Evolutionary conservation across 2,329 filamentous ascomycete genomes (phyloP).

Genomic region (Cladorrhinum sp.): DNA sequence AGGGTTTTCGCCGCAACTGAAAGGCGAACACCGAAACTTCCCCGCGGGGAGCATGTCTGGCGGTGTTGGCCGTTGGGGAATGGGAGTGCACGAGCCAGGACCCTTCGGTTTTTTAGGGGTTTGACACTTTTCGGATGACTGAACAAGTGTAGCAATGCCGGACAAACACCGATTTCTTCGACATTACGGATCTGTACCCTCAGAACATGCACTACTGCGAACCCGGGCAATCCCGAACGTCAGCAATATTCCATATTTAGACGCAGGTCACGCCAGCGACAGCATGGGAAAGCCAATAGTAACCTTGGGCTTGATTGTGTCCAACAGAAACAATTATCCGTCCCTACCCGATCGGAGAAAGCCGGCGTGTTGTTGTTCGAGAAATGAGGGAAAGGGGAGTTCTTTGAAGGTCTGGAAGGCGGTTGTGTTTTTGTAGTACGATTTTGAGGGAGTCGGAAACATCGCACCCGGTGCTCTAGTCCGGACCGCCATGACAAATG

Average conservation of each 20-base stretch:
- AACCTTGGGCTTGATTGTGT: not conserved
- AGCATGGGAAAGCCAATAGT: not conserved
- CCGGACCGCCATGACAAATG: constrained; percentile 10
- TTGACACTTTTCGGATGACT: not conserved
- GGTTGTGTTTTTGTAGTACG: not conserved
- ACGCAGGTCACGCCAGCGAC: not conserved
- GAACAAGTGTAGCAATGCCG: constrained; percentile 3
- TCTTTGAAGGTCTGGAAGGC: not conserved
- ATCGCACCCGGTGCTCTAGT: constrained; percentile 1
- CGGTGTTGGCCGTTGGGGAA: not conserved
- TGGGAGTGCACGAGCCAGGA: constrained; percentile 6
- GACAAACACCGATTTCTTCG: constrained; percentile 13
- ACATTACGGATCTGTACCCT: constrained; percentile 9
- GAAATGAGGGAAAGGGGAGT: not conserved
- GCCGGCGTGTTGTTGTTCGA: constrained; percentile 1
- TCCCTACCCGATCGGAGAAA: constrained; percentile 14
- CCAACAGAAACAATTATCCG: constrained; percentile 1
- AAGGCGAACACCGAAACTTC: constrained; percentile 19
- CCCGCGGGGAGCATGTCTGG: constrained; percentile 5
- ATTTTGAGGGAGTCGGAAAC: not conserved
- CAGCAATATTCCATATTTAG: not conserved
- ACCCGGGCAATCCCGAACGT: constrained; percentile 6
- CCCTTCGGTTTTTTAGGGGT: constrained; percentile 5
- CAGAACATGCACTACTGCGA: not conserved
- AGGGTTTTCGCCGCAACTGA: not conserved